Base-by-base conservation (phyloP, 1,284 basidiomycete genomes). In the Rhizoctonia solani region DNA sequence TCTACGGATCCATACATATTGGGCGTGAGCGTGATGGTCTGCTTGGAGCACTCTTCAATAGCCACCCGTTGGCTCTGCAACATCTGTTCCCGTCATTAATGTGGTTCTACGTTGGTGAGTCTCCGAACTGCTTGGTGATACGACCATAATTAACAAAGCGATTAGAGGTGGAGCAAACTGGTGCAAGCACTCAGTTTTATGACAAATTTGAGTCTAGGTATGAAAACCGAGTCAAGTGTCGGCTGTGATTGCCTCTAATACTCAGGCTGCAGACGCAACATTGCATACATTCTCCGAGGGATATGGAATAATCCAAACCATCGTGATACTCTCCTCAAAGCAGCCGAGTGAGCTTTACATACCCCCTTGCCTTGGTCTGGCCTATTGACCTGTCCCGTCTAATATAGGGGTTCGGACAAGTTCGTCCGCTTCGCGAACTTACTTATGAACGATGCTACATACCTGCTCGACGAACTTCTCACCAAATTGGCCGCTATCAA, bases 381-480 rank as follows among this genome's bases (percentile, higher is more conserved):
- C 54, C 30, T 21, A 14, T 11, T 21, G 52, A 14, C 25, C 29
- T 29, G 4, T n/a, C 32, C 54, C 70, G 8, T 58, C 34, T 34
- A 41, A 1, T 32, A 19, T 70, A 95, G 91, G 68, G 85, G 93
- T 73, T 87, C 90, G 66, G 92, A 96, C 71, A 90, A 91, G 76
- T 97, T 97, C 75, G 89, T 98, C 69, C 89, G 91, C 63, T 99
- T 99, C 77, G 87, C 95, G 78, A 99, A 99, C 78, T 83, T 98
- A 73, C 90, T 99, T 85, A 98, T 99, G 83, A 98, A 98, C 83
- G 97, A 99, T 75, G 95, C 97, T 50, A 99, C 97, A 0, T 99
- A 95, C 78, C 88, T 99, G 69, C 88, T 99, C 81, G 96, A 99
- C 76, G 97, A 99, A 75, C 96, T 95, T 3, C 81, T 99, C 61